These are phyloP conservation scores for Elsinoe batatas DNA, from an alignment of 2,329 filamentous ascomycete species.

Conservation along the genomic window DNA sequence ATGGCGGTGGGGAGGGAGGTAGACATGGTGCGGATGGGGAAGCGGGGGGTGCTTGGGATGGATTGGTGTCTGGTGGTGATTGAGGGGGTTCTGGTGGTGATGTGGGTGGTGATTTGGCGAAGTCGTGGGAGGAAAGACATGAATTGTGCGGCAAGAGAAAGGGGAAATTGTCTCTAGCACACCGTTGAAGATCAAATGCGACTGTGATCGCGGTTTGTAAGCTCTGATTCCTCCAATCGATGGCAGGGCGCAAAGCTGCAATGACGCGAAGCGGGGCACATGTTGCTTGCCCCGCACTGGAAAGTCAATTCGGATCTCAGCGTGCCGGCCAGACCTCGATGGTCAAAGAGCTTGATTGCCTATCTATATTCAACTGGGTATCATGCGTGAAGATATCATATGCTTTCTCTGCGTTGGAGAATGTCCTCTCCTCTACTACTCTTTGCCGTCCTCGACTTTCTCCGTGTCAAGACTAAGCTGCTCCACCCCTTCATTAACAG, in stretches of 20 bases:
- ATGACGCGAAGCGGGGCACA: slow-evolving; percentile 3
- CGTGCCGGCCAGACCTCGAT: not conserved
- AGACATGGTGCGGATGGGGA: slow-evolving; percentile 30
- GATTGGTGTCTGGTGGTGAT: not conserved
- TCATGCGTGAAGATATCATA: too few species aligned
- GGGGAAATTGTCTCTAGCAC: not conserved
- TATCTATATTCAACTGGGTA: too few species aligned
- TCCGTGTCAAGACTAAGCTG: not conserved
- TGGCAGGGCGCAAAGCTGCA: not conserved
- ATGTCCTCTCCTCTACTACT: too few species aligned
- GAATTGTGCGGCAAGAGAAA: not conserved
- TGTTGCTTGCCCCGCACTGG: not conserved
- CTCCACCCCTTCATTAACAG: not conserved
- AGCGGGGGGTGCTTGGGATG: slow-evolving; percentile 7
- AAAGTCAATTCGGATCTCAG: slow-evolving; percentile 12
- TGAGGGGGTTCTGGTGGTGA: slow-evolving; percentile 15
- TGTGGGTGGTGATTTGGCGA: slow-evolving; percentile 10
- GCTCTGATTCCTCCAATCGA: not conserved
- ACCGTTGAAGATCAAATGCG: not conserved
- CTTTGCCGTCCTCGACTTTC: not conserved
- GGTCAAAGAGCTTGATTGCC: not conserved
- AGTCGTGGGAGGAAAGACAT: slow-evolving; percentile 13
- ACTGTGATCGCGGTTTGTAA: not conserved
- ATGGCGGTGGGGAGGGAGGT: slow-evolving; percentile 53
- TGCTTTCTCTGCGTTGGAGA: too few species aligned